phyloP scores from a whole-genome alignment of 129 eudicot species.

The Pulicaria dysenterica region DNA sequence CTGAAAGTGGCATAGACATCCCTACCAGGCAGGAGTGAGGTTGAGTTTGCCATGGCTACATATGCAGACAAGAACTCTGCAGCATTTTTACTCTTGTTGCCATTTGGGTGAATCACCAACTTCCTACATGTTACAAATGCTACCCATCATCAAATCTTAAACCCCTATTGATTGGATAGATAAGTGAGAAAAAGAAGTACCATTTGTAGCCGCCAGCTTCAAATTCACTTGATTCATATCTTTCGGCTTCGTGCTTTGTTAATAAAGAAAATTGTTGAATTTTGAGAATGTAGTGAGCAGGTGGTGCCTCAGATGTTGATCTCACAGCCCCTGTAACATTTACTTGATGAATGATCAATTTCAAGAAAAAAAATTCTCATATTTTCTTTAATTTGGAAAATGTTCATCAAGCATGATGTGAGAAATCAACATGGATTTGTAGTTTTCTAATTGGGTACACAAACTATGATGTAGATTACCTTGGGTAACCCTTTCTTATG shows the following conservation, averaged over 20 bases:
- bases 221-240: constrained; percentile 48
- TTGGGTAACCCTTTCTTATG: constrained; percentile 13
- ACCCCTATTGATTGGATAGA: neutral
- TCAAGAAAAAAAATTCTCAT: neutral
- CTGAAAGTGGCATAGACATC: constrained; percentile 53
- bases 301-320: constrained; percentile 56
- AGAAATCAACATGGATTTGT: neutral
- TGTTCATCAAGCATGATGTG: neutral
- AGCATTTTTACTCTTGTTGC: constrained; percentile 51
- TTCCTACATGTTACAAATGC: constrained; percentile 46
- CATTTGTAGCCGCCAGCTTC: constrained; percentile 77
- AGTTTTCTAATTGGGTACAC: too few species aligned
- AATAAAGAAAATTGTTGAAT: constrained; percentile 48
- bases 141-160: neutral
- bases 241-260: constrained; percentile 38
- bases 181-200: constrained; percentile 28
- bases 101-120: constrained; percentile 55
- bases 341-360: too few species aligned
- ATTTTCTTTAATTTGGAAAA: neutral
- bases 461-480: constrained; percentile 31
- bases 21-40: constrained; percentile 50
- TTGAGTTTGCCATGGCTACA: constrained; percentile 39
- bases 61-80: constrained; percentile 55
- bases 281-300: constrained; percentile 52
- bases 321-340: constrained; percentile 42